Conservation (phyloP, 1,284 basidiomycete species). For the Stygiomarasmius scandens region DNA sequence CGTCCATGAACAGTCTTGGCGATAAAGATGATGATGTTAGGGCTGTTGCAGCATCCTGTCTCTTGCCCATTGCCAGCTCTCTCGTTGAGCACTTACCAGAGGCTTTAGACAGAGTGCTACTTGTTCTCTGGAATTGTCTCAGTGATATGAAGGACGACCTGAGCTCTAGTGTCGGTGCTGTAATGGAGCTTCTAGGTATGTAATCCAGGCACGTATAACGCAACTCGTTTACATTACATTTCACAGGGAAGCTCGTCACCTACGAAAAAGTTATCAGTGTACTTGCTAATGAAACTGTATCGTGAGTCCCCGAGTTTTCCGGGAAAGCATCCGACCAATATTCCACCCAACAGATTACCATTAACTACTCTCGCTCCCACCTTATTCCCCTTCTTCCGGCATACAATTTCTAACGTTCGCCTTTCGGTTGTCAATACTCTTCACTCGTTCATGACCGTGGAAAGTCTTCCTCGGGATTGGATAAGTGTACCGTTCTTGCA, state of each 20-base stretch:
- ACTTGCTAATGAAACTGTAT: constrained; percentile 65
- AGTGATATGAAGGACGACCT: constrained; percentile 95
- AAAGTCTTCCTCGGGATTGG: constrained; percentile 83
- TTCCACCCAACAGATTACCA: constrained; percentile 55
- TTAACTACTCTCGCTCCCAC: constrained; percentile 83
- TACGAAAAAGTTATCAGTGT: constrained; percentile 81
- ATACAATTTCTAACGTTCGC: constrained; percentile 94
- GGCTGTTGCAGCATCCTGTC: constrained; percentile 90
- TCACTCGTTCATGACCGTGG: constrained; percentile 81
- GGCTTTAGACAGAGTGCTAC: constrained; percentile 73
- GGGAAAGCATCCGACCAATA: constrained; percentile 8
- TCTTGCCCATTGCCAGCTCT: constrained; percentile 83
- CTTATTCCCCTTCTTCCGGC: constrained; percentile 96
- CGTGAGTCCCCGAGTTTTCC: constrained; percentile 50
- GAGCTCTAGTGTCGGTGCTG: constrained; percentile 93
- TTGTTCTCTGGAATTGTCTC: constrained; percentile 91
- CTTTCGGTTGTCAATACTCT: constrained; percentile 92
- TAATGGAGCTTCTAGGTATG: constrained; percentile 93
- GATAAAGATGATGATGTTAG: constrained; percentile 97
- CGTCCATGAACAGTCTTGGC: constrained; percentile 59
- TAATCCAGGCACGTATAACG: constrained; percentile 3
- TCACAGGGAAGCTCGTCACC: constrained; percentile 76
- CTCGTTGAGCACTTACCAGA: constrained; percentile 81
- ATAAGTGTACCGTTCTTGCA: constrained; percentile 78
- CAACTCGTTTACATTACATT: constrained; percentile 13